A percentile compares a stretch with the other conserved stretches of the same genome.
These are phyloP conservation scores for Pseudopithomyces chartarum DNA, from an alignment of 2,329 filamentous ascomycete species.

Conservation along the genomic window DNA sequence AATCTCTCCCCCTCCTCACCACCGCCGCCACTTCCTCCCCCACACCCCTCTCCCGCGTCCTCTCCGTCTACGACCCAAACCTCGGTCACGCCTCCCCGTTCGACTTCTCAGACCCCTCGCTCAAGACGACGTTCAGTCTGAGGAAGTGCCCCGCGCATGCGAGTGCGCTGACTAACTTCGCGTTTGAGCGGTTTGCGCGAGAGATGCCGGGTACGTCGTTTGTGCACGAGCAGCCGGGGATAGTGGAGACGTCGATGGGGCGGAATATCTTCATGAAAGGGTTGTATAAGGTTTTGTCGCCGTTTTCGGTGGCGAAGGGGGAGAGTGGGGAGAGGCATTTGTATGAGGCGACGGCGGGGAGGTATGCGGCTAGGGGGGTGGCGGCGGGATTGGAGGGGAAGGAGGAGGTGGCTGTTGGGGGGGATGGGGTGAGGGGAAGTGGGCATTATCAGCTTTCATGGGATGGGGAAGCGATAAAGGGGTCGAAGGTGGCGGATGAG, in stretches of 20 bases:
- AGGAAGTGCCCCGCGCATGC: conserved; percentile 29
- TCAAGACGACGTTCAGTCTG: conserved; percentile 32
- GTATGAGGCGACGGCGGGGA: conserved; percentile 33
- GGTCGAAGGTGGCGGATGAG: conserved; percentile 20
- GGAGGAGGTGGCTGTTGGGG: conserved; percentile 22
- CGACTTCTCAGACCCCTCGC: conserved; percentile 31
- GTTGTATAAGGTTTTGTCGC: conserved; percentile 17
- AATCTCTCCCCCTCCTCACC: conserved; percentile 45
- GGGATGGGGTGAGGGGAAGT: conserved; percentile 29
- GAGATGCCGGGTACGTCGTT: conserved; percentile 28
- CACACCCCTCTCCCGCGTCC: conserved; percentile 31
- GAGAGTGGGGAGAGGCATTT: conserved; percentile 44
- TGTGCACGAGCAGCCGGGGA: conserved; percentile 33
- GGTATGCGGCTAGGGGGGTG: conserved; percentile 24
- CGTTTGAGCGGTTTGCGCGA: conserved; percentile 30
- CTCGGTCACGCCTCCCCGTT: conserved; percentile 18
- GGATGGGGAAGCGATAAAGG: conserved; percentile 24
- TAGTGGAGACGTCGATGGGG: conserved; percentile 26
- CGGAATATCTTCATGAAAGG: conserved; percentile 11
- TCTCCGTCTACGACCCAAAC: conserved; percentile 35
- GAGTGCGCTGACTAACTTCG: conserved; percentile 32
- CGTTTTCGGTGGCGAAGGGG: conserved; percentile 23
- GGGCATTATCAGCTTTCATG: conserved; percentile 33
- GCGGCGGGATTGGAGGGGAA: conserved; percentile 7
- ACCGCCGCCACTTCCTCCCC: conserved; percentile 19